phyloP scores from a whole-genome alignment of 768 basidiomycete genomes.

The Trametes elegans region DNA sequence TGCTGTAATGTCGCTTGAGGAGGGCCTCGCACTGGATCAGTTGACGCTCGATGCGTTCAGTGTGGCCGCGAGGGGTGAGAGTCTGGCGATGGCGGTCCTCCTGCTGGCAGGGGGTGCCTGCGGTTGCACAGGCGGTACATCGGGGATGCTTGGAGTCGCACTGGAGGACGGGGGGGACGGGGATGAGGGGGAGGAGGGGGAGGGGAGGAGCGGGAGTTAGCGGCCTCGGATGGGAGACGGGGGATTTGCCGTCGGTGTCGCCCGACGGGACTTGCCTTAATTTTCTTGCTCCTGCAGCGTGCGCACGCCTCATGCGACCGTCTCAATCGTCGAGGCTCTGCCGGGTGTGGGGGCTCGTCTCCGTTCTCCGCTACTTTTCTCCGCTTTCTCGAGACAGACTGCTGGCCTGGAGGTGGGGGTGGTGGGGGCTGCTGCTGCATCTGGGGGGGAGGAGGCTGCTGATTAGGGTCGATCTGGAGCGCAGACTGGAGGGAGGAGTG shows the following conservation, averaged over 20 bases:
- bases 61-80: constrained; percentile 80
- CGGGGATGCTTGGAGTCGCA: constrained; percentile 90
- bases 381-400: constrained; percentile 37
- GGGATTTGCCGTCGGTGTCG: constrained; percentile 83
- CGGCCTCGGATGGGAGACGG: constrained; percentile 41
- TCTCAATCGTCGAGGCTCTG: constrained; percentile 77
- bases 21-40: constrained; percentile 76
- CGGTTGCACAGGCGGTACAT: constrained; percentile 82
- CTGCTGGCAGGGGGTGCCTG: constrained; percentile 78
- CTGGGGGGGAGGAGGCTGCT: constrained; percentile 46
- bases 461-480: constrained; percentile 67
- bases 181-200: constrained; percentile 15
- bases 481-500: constrained; percentile 59
- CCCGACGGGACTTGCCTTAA: constrained; percentile 65
- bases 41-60: constrained; percentile 79
- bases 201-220: constrained; percentile 26
- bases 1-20: constrained; percentile 68
- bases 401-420: constrained; percentile 31
- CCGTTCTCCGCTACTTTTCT: constrained; percentile 60
- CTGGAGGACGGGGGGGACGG: constrained; percentile 38
- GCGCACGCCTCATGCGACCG: constrained; percentile 92
- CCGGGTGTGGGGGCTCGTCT: constrained; percentile 53
- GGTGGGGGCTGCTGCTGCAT: constrained; percentile 36
- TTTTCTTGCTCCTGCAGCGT: constrained; percentile 94
- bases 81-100: constrained; percentile 88